These are phyloP conservation scores for Astrephomene gubernaculifera DNA, from an alignment of 139 green algal species.

Conservation along the genomic window DNA sequence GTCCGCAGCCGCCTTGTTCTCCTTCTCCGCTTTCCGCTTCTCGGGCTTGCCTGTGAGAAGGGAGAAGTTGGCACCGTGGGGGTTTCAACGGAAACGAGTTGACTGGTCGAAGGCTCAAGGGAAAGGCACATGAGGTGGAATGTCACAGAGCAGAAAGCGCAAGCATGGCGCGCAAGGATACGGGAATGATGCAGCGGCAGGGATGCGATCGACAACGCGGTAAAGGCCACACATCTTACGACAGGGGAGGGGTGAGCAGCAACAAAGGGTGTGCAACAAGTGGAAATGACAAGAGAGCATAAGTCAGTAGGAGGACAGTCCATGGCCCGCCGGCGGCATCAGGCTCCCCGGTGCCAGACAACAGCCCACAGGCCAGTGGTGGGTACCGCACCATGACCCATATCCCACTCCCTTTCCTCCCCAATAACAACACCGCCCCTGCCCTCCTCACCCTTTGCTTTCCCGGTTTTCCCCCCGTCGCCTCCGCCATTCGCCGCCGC, in stretches of 20 bases:
- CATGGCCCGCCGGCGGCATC: background rate
- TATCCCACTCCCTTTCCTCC: too few relatives aligned
- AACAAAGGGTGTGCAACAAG: too few relatives aligned
- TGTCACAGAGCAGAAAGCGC: background rate
- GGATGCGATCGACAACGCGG: too few relatives aligned
- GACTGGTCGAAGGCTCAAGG: background rate
- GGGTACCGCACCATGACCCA: background rate
- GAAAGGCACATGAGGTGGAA: background rate
- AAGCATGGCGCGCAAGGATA: background rate
- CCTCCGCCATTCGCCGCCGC: background rate
- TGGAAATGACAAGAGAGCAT: background rate
- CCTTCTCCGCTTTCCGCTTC: constrained; percentile 1
- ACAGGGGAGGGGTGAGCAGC: too few relatives aligned
- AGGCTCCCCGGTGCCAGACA: background rate
- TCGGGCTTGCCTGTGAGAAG: background rate
- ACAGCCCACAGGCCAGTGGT: too few relatives aligned
- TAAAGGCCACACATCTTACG: too few relatives aligned
- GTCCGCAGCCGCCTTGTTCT: constrained; percentile 5
- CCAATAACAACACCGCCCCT: background rate
- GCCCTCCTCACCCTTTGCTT: background rate
- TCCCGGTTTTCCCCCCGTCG: background rate
- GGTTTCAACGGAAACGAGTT: background rate
- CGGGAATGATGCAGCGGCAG: background rate
- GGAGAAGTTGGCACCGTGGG: background rate
- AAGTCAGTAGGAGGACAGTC: background rate